phyloP scores from a whole-genome alignment of 83 land plant genomes.

The Thuja plicata region DNA sequence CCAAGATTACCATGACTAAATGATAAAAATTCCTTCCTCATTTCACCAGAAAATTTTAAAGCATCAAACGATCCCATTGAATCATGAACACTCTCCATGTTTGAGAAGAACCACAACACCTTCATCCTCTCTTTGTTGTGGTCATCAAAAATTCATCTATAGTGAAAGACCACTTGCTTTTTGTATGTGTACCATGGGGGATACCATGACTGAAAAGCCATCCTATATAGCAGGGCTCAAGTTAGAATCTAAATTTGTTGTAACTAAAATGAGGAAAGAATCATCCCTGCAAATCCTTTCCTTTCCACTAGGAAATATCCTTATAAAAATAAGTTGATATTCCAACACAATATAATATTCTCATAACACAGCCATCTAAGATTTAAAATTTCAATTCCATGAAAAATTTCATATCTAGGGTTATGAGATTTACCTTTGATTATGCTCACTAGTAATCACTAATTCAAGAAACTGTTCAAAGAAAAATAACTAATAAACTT shows the following conservation, averaged over 20 bases:
- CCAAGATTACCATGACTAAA: slow-evolving; percentile 71
- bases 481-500: slow-evolving; percentile 1
- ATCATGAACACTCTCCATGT: slow-evolving; percentile 76
- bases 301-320: background rate
- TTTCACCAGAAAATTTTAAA: slow-evolving; percentile 63
- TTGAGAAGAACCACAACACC: slow-evolving; percentile 61
- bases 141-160: slow-evolving; percentile 72
- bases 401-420: background rate
- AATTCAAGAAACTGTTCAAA: background rate
- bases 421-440: background rate
- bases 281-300: background rate
- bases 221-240: slow-evolving; percentile 47
- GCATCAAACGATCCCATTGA: slow-evolving; percentile 88
- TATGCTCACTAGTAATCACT: background rate
- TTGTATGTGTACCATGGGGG: slow-evolving; percentile 73
- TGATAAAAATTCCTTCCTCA: slow-evolving; percentile 73
- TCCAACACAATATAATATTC: background rate
- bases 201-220: slow-evolving; percentile 69
- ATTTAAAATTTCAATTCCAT: background rate
- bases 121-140: slow-evolving; percentile 51
- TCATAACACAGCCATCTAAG: background rate
- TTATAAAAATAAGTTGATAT: background rate
- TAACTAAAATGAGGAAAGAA: background rate
- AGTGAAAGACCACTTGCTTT: slow-evolving; percentile 71
- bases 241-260: background rate